Conservation (phyloP, 352 stramenopile genomes). For the Pythium insidiosum region DNA sequence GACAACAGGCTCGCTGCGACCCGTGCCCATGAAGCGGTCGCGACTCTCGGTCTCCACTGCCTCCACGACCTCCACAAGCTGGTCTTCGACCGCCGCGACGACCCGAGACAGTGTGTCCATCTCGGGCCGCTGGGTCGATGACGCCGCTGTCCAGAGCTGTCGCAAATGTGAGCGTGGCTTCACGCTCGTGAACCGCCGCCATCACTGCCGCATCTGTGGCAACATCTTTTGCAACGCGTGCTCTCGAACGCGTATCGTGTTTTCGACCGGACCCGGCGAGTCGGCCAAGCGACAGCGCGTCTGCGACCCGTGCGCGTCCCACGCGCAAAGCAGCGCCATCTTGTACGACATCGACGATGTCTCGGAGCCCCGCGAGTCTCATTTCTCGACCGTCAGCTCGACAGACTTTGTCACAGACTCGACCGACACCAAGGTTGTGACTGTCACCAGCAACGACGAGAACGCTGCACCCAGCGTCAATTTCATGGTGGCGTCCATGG, state of each 20-base stretch:
- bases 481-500: constrained; percentile 50
- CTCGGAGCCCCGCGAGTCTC: constrained; percentile 14
- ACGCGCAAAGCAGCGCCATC: constrained; percentile 56
- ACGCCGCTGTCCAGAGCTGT: constrained; percentile 40
- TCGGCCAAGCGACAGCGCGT: constrained; percentile 66
- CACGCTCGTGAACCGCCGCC: constrained; percentile 65
- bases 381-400: constrained; percentile 24
- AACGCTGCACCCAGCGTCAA: constrained; percentile 24
- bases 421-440: constrained; percentile 15
- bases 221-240: constrained; percentile 80
- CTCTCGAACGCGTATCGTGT: constrained; percentile 71
- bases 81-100: constrained; percentile 34
- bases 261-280: constrained; percentile 56
- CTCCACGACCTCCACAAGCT: constrained; percentile 60
- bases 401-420: constrained; percentile 18
- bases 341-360: constrained; percentile 47
- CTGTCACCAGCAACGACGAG: not conserved
- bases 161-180: constrained; percentile 63
- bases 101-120: constrained; percentile 49
- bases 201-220: constrained; percentile 79
- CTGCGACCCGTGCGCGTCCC: constrained; percentile 53
- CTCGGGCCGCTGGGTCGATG: constrained; percentile 66
- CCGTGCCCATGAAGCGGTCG: constrained; percentile 8
- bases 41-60: constrained; percentile 53
- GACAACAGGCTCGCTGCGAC: constrained; percentile 6